Percentiles rank a stretch among this genome's conserved stretches.
Evolutionary conservation across 2,329 filamentous ascomycete species (phyloP).

Genomic region (Rutstroemia sp.): DNA sequence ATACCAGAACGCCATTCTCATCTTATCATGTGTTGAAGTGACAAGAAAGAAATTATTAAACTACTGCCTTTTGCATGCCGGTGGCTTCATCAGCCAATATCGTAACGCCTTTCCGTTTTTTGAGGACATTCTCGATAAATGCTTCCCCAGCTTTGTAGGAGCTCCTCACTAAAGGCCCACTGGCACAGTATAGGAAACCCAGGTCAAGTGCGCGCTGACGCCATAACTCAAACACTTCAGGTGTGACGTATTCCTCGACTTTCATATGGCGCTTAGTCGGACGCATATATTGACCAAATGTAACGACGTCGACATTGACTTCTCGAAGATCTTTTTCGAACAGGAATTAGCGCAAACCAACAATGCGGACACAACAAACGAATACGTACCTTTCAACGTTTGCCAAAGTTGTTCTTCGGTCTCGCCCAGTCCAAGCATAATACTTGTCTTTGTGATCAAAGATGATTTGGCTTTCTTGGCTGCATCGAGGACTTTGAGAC

Average conservation of each 20-base stretch:
- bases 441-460: constrained; percentile 95
- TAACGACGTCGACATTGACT: constrained; percentile 84
- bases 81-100: constrained; percentile 23
- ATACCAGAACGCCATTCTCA: constrained; percentile 1
- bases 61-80: constrained; percentile 24
- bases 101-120: constrained; percentile 27
- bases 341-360: constrained; percentile 11
- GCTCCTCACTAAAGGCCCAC: constrained; percentile 84
- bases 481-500: constrained; percentile 67
- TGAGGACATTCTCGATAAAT: constrained; percentile 94
- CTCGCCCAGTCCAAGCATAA: constrained; percentile 95
- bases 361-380: not conserved
- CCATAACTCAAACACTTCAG: constrained; percentile 88
- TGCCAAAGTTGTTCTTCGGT: constrained; percentile 79
- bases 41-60: constrained; percentile 3
- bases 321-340: constrained; percentile 59
- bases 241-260: constrained; percentile 90
- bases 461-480: constrained; percentile 69
- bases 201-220: constrained; percentile 81
- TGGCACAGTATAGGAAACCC: constrained; percentile 95
- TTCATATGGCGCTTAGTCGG: constrained; percentile 97
- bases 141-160: constrained; percentile 98
- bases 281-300: constrained; percentile 99
- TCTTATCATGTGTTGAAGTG: constrained; percentile 1
- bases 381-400: constrained; percentile 55